Percentiles rank a stretch among this genome's conserved stretches.
phyloP scores from a whole-genome alignment of 2,329 filamentous ascomycete species.

The Falciphora oryzae region DNA sequence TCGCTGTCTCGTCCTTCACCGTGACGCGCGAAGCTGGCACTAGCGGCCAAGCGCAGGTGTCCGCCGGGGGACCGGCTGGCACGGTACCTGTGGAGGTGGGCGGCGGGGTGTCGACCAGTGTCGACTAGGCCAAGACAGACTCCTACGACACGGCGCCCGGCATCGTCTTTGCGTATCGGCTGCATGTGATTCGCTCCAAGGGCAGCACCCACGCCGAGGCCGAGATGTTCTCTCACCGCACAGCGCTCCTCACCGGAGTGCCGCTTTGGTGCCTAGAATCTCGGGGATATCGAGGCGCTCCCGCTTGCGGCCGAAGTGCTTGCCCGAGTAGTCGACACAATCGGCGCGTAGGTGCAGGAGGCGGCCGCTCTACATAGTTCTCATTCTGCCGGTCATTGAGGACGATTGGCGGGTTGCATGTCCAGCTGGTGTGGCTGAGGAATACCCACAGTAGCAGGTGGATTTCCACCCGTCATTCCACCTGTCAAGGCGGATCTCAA shows the following conservation, averaged over 20 bases:
- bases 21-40: background rate
- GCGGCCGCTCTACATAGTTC: too few species aligned
- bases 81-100: background rate
- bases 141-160: background rate
- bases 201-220: background rate
- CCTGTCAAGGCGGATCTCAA: too few species aligned
- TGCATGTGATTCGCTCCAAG: background rate
- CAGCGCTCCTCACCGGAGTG: background rate
- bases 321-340: slow-evolving; percentile 44
- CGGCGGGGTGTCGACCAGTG: background rate
- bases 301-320: slow-evolving; percentile 35
- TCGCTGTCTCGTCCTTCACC: background rate
- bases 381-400: too few species aligned
- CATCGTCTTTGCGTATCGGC: background rate
- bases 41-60: background rate
- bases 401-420: too few species aligned
- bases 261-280: slow-evolving; percentile 41
- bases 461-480: too few species aligned
- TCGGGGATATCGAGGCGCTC: slow-evolving; percentile 30
- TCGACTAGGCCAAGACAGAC: background rate
- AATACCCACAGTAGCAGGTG: too few species aligned
- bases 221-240: background rate
- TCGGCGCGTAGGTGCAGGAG: slow-evolving; percentile 34
- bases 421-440: too few species aligned
- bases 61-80: background rate